These are phyloP conservation scores for Hemisphaericaspora xylanilytica DNA, from an alignment of 1,139 yeast genomes.

Conservation along the genomic window DNA sequence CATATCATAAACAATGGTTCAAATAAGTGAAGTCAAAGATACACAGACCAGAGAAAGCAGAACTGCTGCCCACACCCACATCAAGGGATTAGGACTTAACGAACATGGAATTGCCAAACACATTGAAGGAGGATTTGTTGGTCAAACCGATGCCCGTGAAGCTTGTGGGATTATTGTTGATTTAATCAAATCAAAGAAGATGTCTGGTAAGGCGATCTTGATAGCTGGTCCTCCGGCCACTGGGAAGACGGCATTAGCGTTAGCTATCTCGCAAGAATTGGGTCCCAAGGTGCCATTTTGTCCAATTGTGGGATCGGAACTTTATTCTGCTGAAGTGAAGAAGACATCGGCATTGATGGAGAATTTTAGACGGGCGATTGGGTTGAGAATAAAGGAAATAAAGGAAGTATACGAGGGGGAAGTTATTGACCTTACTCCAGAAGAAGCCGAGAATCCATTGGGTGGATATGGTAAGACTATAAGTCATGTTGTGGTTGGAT, in stretches of 20 bases:
- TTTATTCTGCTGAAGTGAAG: constrained; percentile 84
- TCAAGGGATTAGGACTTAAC: constrained; percentile 91
- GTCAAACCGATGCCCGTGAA: constrained; percentile 89
- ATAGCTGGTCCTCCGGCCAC: constrained; percentile 99
- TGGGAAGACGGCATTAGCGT: constrained; percentile 98
- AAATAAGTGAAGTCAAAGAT: constrained; percentile 79
- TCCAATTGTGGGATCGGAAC: constrained; percentile 90
- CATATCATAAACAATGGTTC: constrained; percentile 60
- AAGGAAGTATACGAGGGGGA: constrained; percentile 98
- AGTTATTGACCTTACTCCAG: constrained; percentile 97
- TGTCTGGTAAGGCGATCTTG: constrained; percentile 95
- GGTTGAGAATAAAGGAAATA: constrained; percentile 93
- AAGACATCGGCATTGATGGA: constrained; percentile 96
- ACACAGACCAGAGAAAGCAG: constrained; percentile 57
- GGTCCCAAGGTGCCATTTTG: constrained; percentile 96
- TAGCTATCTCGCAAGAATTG: constrained; percentile 88
- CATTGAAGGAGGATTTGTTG: constrained; percentile 92
- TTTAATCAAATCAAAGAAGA: constrained; percentile 90
- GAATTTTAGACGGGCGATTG: constrained; percentile 93
- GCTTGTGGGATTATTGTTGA: constrained; percentile 94
- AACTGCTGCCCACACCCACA: constrained; percentile 98
- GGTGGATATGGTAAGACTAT: no score
- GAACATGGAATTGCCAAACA: constrained; percentile 75
- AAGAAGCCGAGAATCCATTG: no score
- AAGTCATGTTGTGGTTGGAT: constrained; percentile 97